These are phyloP conservation scores for Metarhizium sp. DNA, from an alignment of 2,329 filamentous ascomycete species.

Conservation along the genomic window DNA sequence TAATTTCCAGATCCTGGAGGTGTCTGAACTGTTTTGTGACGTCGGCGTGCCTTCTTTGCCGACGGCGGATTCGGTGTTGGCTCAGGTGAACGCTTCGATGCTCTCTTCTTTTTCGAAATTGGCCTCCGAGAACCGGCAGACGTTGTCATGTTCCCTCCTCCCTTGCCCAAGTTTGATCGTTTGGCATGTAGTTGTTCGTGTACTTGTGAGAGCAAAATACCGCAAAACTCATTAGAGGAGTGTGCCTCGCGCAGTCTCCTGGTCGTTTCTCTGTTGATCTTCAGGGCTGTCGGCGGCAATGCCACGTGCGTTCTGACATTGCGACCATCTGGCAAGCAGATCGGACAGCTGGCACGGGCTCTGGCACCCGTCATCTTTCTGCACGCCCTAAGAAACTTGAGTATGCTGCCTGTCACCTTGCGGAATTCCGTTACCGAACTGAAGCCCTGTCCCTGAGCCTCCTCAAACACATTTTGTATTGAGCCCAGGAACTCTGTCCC, in stretches of 20 bases:
- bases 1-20: background rate
- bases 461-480: slow-evolving; percentile 11
- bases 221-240: background rate
- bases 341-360: slow-evolving; percentile 7
- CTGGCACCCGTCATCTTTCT: slow-evolving; percentile 8
- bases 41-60: background rate
- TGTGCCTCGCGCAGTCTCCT: slow-evolving; percentile 3
- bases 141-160: background rate
- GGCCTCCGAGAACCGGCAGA: background rate
- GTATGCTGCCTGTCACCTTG: slow-evolving; percentile 6
- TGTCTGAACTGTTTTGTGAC: background rate
- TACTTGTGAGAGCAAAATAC: background rate
- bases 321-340: slow-evolving; percentile 11
- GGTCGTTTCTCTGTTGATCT: slow-evolving; percentile 4
- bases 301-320: slow-evolving; percentile 7
- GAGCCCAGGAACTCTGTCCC: slow-evolving; percentile 9
- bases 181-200: background rate
- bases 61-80: background rate
- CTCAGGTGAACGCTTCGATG: background rate
- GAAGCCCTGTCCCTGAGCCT: slow-evolving; percentile 7
- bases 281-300: slow-evolving; percentile 6
- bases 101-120: background rate
- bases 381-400: slow-evolving; percentile 9
- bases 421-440: slow-evolving; percentile 8
- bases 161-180: background rate